Percentiles rank a stretch among this genome's conserved stretches.
Evolutionary conservation across 2,329 filamentous ascomycete genomes (phyloP).

Genomic region (Colletotrichum sublineola): DNA sequence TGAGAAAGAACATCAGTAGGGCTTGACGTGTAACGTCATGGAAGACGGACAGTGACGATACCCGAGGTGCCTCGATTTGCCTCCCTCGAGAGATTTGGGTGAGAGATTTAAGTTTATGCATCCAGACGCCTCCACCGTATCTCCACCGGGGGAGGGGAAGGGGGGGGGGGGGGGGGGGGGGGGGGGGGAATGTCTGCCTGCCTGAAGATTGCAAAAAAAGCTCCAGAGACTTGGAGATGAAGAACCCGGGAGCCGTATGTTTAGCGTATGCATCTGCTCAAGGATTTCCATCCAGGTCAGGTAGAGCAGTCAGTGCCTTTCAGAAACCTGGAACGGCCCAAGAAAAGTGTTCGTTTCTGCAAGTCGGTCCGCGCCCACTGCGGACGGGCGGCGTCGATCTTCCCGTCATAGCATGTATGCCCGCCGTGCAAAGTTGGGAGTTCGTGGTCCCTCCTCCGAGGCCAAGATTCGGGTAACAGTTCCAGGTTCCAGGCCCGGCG

Average conservation of each 20-base stretch:
- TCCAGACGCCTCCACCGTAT: conserved; percentile 35
- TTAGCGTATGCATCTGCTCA: neutral
- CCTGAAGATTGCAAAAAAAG: neutral
- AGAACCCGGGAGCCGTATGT: neutral
- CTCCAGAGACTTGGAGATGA: neutral
- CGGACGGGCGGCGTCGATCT: conserved; percentile 18
- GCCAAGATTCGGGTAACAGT: conserved; percentile 18
- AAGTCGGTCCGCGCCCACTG: conserved; percentile 8
- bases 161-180: too few relatives aligned
- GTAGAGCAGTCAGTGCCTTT: neutral
- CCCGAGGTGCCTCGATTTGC: conserved; percentile 7
- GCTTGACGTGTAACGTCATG: conserved; percentile 35
- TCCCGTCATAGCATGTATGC: conserved; percentile 15
- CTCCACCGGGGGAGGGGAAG: conserved; percentile 19
- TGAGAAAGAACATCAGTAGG: neutral
- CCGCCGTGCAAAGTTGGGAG: conserved; percentile 15
- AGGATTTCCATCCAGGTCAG: neutral
- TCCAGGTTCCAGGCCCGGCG: conserved; percentile 21
- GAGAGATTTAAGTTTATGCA: conserved; percentile 40
- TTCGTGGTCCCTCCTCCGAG: neutral
- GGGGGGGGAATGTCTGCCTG: too few relatives aligned
- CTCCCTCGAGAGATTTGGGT: conserved; percentile 20
- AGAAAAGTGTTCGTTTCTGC: neutral
- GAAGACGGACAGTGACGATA: conserved; percentile 29
- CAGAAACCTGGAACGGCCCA: conserved; percentile 27